Conservation (phyloP, 139 green algal species). For the Asterochloris erici region DNA sequence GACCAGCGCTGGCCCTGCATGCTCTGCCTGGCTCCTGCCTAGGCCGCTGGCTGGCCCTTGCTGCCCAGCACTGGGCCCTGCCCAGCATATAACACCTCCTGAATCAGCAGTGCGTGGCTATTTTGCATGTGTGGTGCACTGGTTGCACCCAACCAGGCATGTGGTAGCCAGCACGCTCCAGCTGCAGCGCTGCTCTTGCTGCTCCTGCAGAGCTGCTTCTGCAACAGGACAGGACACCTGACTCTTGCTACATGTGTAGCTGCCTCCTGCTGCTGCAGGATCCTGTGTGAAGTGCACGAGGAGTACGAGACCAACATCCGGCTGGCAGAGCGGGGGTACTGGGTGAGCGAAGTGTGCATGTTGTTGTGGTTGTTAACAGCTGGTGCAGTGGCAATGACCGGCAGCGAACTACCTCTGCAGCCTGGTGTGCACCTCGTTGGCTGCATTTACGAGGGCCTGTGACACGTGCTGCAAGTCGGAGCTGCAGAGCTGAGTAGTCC, state of each 20-base stretch:
- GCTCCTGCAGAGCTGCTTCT: background rate
- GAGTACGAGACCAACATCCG: constrained; percentile 44
- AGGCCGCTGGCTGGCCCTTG: no score
- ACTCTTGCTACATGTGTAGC: no score
- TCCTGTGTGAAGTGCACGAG: constrained; percentile 56
- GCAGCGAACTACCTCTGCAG: no score
- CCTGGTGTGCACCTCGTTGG: no score
- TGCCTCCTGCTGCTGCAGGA: constrained; percentile 32
- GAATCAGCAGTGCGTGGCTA: background rate
- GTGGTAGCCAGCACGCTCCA: background rate
- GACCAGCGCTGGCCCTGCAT: no score
- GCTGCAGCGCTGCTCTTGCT: background rate
- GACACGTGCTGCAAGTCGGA: no score
- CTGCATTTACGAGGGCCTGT: no score
- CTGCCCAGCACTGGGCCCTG: background rate
- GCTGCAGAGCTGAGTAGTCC: no score
- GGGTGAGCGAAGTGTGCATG: background rate
- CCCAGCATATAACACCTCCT: background rate
- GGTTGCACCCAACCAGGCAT: background rate
- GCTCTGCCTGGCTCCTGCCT: no score
- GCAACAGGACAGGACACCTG: background rate
- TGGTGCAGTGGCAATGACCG: background rate
- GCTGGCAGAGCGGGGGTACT: constrained; percentile 34
- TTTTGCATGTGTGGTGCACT: background rate
- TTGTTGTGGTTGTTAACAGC: background rate